Evolutionary conservation across 768 basidiomycete genomes (phyloP).

Genomic region (Pilatotrama ljubarskyi): DNA sequence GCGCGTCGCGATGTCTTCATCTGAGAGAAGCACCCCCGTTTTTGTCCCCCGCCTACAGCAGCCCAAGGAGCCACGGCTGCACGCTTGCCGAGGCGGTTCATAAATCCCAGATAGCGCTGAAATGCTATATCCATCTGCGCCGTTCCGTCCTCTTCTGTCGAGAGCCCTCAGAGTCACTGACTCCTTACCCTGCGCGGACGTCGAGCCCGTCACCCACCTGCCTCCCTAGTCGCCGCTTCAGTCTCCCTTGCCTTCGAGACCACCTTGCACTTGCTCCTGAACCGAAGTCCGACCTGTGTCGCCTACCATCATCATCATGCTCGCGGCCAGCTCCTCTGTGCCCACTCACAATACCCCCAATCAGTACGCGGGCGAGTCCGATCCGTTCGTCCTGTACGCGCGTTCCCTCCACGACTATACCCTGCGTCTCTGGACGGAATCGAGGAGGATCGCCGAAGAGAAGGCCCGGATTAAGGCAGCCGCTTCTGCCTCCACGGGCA

Average conservation of each 20-base stretch:
- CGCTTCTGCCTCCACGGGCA: conserved; percentile 4
- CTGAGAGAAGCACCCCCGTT: conserved; percentile 21
- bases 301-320: conserved; percentile 15
- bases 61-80: conserved; percentile 15
- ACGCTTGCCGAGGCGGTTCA: conserved; percentile 8
- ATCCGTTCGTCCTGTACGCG: conserved; percentile 52
- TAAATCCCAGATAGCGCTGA: conserved; percentile 12
- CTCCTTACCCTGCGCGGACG: background rate
- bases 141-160: conserved; percentile 2
- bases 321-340: conserved; percentile 8
- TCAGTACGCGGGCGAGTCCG: conserved; percentile 16
- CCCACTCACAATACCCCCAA: background rate
- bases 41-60: conserved; percentile 17
- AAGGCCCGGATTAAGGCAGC: conserved; percentile 26
- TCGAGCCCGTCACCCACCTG: background rate
- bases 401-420: conserved; percentile 69
- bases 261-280: background rate
- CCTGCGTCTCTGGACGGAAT: conserved; percentile 65
- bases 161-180: background rate
- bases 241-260: background rate
- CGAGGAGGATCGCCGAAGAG: conserved; percentile 58
- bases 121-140: conserved; percentile 5
- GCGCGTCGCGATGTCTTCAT: conserved; percentile 21
- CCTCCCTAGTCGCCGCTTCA: background rate
- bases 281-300: background rate